A percentile compares a stretch with the other conserved stretches of the same genome.
These are phyloP conservation scores for Debaryomyces nepalensis DNA, from an alignment of 1,139 yeast species.

Conservation along the genomic window DNA sequence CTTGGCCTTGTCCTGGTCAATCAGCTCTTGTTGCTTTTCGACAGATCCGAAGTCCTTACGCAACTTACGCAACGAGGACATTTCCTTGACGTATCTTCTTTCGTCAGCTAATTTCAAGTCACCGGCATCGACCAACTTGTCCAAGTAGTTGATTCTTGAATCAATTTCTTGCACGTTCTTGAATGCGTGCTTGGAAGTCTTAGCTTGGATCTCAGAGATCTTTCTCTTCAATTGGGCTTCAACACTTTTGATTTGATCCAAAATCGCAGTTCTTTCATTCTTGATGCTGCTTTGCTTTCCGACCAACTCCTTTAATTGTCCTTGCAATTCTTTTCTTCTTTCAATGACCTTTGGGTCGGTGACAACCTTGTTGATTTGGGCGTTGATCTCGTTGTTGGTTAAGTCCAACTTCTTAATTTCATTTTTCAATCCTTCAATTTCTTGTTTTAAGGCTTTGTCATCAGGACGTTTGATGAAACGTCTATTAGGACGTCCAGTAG, in stretches of 20 bases:
- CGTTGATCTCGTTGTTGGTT: slow-evolving; percentile 43
- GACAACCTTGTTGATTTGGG: slow-evolving; percentile 48
- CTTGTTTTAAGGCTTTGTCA: slow-evolving; percentile 61
- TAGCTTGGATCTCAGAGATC: slow-evolving; percentile 71
- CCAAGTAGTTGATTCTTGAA: slow-evolving; percentile 69
- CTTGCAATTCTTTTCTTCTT: slow-evolving; percentile 67
- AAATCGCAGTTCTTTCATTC: slow-evolving; percentile 66
- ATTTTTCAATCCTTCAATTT: slow-evolving; percentile 61
- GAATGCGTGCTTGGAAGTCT: slow-evolving; percentile 71
- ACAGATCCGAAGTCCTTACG: slow-evolving; percentile 78
- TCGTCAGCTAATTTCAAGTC: slow-evolving; percentile 88
- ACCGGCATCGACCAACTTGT: slow-evolving; percentile 78
- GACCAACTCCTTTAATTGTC: slow-evolving; percentile 63
- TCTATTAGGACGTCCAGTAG: slow-evolving; percentile 23
- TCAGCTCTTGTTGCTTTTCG: slow-evolving; percentile 74
- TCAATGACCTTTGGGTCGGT: slow-evolving; percentile 50
- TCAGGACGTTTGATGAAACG: slow-evolving; percentile 80
- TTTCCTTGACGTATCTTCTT: slow-evolving; percentile 83
- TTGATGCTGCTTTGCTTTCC: slow-evolving; percentile 75
- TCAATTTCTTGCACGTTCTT: slow-evolving; percentile 82
- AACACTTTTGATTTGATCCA: slow-evolving; percentile 72
- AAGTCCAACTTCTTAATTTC: slow-evolving; percentile 75
- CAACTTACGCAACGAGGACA: slow-evolving; percentile 79
- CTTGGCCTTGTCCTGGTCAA: slow-evolving; percentile 80
- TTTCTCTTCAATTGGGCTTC: slow-evolving; percentile 79